These are phyloP conservation scores for Solanum ossicruentum DNA, from an alignment of 257 asterid genomes.

Conservation along the genomic window DNA sequence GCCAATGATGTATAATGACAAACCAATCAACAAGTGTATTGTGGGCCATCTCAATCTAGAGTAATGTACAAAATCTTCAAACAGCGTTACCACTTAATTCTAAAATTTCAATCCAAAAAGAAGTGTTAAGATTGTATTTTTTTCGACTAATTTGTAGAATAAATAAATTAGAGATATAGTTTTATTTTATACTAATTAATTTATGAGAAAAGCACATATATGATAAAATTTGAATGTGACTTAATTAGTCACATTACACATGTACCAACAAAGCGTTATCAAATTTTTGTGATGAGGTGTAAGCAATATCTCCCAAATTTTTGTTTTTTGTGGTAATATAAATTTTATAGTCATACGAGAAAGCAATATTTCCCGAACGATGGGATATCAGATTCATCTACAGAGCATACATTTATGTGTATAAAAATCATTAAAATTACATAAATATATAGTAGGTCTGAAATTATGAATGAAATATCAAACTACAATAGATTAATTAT, in stretches of 20 bases:
- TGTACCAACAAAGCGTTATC: neutral
- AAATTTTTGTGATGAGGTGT: too few relatives aligned
- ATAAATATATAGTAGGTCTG: too few relatives aligned
- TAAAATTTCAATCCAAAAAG: neutral
- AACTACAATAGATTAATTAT: too few relatives aligned
- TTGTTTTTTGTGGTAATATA: neutral
- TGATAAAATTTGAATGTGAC: neutral
- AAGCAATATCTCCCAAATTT: too few relatives aligned
- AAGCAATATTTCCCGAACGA: too few relatives aligned
- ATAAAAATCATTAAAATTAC: too few relatives aligned
- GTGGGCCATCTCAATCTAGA: constrained; percentile 5
- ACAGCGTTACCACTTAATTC: constrained; percentile 11
- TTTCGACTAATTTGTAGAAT: too few relatives aligned
- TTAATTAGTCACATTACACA: neutral
- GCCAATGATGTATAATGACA: neutral
- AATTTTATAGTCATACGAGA: too few relatives aligned
- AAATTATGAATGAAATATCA: too few relatives aligned
- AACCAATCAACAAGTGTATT: constrained; percentile 13
- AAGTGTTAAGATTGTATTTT: too few relatives aligned
- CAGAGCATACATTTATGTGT: neutral
- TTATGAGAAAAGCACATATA: neutral
- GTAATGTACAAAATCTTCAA: neutral
- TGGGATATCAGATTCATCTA: neutral
- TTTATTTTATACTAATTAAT: neutral
- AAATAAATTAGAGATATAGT: neutral